Percentiles rank a stretch among this genome's conserved stretches.
Conservation (phyloP, 2,329 filamentous ascomycete genomes). For the Clathrospora elynae region DNA sequence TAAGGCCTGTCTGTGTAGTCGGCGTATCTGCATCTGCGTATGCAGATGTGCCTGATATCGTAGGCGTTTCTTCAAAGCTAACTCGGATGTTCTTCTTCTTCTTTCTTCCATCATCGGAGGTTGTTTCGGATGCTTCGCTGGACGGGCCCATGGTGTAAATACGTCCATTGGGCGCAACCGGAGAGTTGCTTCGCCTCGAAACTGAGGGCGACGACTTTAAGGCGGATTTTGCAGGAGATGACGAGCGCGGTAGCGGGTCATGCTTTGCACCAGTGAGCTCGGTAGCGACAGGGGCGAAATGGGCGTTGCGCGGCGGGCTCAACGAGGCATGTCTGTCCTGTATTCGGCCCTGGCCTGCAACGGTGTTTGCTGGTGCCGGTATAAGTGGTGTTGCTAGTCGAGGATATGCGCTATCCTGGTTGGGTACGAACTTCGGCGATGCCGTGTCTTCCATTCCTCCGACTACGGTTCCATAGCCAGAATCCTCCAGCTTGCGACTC, state of each 20-base stretch:
- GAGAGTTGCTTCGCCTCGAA: constrained; percentile 51
- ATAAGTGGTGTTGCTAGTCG: constrained; percentile 18
- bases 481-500: constrained; percentile 21
- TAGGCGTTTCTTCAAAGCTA: constrained; percentile 76
- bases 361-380: constrained; percentile 12
- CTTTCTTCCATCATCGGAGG: constrained; percentile 52
- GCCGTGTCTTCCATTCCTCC: constrained; percentile 10
- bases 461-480: constrained; percentile 13
- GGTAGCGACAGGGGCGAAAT: constrained; percentile 65
- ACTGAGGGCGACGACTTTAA: constrained; percentile 68
- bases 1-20: constrained; percentile 27
- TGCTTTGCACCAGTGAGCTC: constrained; percentile 63
- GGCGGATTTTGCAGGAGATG: constrained; percentile 78
- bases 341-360: constrained; percentile 22
- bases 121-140: constrained; percentile 63
- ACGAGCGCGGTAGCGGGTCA: constrained; percentile 70
- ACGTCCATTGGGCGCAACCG: constrained; percentile 58
- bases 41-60: constrained; percentile 57
- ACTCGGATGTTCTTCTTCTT: constrained; percentile 69
- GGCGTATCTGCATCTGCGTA: constrained; percentile 29
- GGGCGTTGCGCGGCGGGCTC: constrained; percentile 71
- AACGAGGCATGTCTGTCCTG: constrained; percentile 48
- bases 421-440: constrained; percentile 29
- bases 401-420: constrained; percentile 39
- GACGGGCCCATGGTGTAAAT: constrained; percentile 51